These are phyloP conservation scores for Calonectria leucothoes DNA, from an alignment of 2,329 filamentous ascomycete genomes.

Conservation along the genomic window DNA sequence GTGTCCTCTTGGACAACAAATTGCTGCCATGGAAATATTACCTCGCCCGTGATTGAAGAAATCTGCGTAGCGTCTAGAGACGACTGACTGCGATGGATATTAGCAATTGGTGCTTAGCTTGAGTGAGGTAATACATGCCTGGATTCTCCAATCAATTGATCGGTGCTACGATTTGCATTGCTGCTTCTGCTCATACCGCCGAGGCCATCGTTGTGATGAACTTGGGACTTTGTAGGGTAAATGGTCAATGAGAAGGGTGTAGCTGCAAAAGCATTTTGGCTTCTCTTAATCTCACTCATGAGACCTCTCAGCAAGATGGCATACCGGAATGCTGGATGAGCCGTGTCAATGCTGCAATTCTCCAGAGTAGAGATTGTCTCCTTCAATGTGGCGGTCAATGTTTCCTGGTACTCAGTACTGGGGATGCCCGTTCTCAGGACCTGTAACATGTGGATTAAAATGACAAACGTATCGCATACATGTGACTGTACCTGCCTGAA, in stretches of 20 bases:
- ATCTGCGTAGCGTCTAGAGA: neutral
- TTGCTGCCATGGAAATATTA: neutral
- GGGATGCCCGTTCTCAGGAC: slow-evolving; percentile 4
- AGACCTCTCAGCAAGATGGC: slow-evolving; percentile 13
- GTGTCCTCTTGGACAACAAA: neutral
- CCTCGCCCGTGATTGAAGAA: neutral
- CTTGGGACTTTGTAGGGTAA: neutral
- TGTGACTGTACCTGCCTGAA: neutral
- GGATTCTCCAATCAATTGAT: neutral
- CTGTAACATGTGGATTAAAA: neutral
- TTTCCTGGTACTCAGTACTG: neutral
- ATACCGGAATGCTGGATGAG: slow-evolving; percentile 20
- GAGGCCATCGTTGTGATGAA: neutral
- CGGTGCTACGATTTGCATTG: neutral
- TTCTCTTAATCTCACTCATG: slow-evolving; percentile 9
- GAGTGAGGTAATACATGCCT: neutral
- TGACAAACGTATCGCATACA: neutral
- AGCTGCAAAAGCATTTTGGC: neutral
- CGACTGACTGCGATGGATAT: neutral
- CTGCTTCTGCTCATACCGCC: neutral
- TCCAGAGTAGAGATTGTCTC: neutral
- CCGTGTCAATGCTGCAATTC: slow-evolving; percentile 12
- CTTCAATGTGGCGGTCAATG: slow-evolving; percentile 10
- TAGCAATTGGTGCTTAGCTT: neutral
- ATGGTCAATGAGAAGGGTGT: neutral